Evolutionary conservation across 2,329 filamentous ascomycete species (phyloP).

Genomic region (Epichloe gansuensis): DNA sequence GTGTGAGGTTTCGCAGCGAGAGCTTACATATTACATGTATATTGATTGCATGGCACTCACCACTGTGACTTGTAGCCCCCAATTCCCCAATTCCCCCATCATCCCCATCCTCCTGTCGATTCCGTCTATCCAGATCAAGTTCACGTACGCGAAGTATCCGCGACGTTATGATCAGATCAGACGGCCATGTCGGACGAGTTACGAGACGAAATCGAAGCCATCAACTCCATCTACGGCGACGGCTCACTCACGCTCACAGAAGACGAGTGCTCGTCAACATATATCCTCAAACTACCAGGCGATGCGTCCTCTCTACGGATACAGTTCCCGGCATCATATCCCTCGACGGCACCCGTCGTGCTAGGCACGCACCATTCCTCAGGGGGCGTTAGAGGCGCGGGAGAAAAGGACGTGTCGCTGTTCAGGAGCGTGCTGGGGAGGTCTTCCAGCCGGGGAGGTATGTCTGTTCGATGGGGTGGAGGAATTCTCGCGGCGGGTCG

Average conservation of each 20-base stretch:
- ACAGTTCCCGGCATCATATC: slow-evolving; percentile 63
- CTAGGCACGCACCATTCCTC: slow-evolving; percentile 72
- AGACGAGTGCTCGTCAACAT: slow-evolving; percentile 23
- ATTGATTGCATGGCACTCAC: too few relatives aligned
- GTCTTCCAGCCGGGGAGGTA: slow-evolving; percentile 64
- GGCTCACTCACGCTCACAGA: slow-evolving; percentile 41
- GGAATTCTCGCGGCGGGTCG: slow-evolving; percentile 41
- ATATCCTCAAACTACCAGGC: slow-evolving; percentile 56
- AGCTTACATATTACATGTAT: too few relatives aligned
- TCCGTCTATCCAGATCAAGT: too few relatives aligned
- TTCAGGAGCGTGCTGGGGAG: slow-evolving; percentile 54
- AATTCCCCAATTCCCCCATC: too few relatives aligned
- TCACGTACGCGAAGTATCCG: too few relatives aligned
- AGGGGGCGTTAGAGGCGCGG: slow-evolving; percentile 60
- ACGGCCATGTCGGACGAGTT: slow-evolving; percentile 45
- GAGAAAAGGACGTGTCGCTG: slow-evolving; percentile 55
- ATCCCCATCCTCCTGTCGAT: too few relatives aligned
- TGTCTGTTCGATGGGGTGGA: slow-evolving; percentile 91
- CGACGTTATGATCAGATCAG: too few relatives aligned
- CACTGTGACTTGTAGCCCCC: too few relatives aligned
- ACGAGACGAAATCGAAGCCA: slow-evolving; percentile 62
- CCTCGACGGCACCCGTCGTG: slow-evolving; percentile 58
- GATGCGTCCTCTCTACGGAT: slow-evolving; percentile 47
- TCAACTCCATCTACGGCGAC: slow-evolving; percentile 74
- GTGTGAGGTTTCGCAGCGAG: too few relatives aligned